Percentiles rank a stretch among this genome's conserved stretches.
These are phyloP conservation scores for Inga leiocalycina DNA, from an alignment of 306 rosid species.

Conservation along the genomic window DNA sequence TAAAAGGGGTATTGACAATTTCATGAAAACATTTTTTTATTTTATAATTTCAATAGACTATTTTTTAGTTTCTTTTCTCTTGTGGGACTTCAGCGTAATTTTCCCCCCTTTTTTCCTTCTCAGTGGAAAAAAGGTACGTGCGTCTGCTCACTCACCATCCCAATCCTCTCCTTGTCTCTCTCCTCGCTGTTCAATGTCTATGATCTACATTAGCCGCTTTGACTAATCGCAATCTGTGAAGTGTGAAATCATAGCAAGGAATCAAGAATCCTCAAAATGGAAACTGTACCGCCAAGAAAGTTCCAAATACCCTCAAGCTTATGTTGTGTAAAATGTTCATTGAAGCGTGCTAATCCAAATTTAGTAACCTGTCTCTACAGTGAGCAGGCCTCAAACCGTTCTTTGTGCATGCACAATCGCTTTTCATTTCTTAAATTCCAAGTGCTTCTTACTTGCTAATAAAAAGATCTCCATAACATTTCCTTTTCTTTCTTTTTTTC, in stretches of 20 bases:
- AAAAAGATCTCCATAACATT: not conserved
- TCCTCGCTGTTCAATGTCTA: slow-evolving; percentile 45
- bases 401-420: not conserved
- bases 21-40: too few species aligned
- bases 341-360: slow-evolving; percentile 29
- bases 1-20: too few species aligned
- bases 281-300: slow-evolving; percentile 36
- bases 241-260: slow-evolving; percentile 32
- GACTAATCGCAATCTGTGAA: slow-evolving; percentile 45
- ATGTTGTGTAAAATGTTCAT: slow-evolving; percentile 34
- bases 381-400: not conserved
- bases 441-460: not conserved
- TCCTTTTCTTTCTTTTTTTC: not conserved
- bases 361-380: slow-evolving; percentile 16
- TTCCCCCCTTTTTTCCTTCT: not conserved
- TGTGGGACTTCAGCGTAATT: too few species aligned
- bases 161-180: slow-evolving; percentile 32
- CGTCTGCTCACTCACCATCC: slow-evolving; percentile 46
- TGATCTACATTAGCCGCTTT: slow-evolving; percentile 49
- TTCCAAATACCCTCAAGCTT: slow-evolving; percentile 38
- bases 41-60: too few species aligned
- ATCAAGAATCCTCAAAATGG: slow-evolving; percentile 45
- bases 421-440: not conserved
- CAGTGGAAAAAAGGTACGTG: slow-evolving; percentile 15
- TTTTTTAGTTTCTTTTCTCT: too few species aligned